Conservation (phyloP, 306 rosid species). For the Clitoria ternatea region DNA sequence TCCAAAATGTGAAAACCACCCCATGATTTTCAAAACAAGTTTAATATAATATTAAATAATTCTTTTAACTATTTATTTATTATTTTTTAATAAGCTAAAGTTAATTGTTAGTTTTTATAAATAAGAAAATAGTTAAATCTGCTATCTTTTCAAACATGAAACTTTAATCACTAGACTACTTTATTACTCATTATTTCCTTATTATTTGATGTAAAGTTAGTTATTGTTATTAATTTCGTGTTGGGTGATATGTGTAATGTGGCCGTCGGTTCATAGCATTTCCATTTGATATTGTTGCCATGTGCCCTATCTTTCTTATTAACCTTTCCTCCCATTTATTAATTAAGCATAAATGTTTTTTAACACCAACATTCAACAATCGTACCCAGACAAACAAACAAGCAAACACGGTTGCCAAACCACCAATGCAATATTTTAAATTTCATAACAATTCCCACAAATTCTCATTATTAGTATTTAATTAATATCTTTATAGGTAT, state of each 20-base stretch:
- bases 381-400: not conserved
- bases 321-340: not conserved
- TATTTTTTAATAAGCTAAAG: too few species aligned
- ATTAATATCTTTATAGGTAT: not conserved
- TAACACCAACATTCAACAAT: not conserved
- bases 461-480: not conserved
- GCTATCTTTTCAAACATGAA: too few species aligned
- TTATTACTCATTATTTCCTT: too few species aligned
- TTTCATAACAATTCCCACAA: not conserved
- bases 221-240: not conserved
- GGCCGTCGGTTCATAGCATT: constrained; percentile 20
- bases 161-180: too few species aligned
- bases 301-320: not conserved
- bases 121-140: too few species aligned
- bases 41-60: too few species aligned
- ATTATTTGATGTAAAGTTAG: too few species aligned
- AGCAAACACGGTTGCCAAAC: not conserved
- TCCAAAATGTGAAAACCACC: too few species aligned
- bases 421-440: not conserved
- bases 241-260: constrained; percentile 42
- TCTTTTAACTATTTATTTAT: too few species aligned
- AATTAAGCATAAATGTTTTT: not conserved
- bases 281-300: not conserved
- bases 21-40: too few species aligned
- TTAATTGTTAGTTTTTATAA: too few species aligned